Conservation (phyloP, 1,284 basidiomycete species). For the Ganoderma lucidum region DNA sequence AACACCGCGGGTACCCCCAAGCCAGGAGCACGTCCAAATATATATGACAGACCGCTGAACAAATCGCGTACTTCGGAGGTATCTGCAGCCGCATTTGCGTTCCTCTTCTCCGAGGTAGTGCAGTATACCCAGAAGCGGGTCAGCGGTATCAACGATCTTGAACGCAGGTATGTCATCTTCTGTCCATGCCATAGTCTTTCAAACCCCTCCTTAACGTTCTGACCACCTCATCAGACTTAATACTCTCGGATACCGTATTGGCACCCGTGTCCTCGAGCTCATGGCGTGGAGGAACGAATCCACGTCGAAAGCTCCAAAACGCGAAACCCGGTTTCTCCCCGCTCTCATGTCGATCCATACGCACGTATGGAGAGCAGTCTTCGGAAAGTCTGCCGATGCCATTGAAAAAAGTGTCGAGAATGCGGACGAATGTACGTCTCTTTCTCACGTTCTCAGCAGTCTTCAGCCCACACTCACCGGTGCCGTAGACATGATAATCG, state of each 20-base stretch:
- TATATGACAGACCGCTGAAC: slow-evolving; percentile 88
- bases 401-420: slow-evolving; percentile 97
- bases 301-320: slow-evolving; percentile 81
- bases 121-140: slow-evolving; percentile 97
- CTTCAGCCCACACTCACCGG: neutral
- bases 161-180: slow-evolving; percentile 56
- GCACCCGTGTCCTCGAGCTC: slow-evolving; percentile 82
- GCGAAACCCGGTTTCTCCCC: slow-evolving; percentile 88
- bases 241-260: slow-evolving; percentile 90
- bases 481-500: slow-evolving; percentile 94
- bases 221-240: slow-evolving; percentile 66
- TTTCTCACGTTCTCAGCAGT: slow-evolving; percentile 2
- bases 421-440: slow-evolving; percentile 87
- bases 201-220: neutral
- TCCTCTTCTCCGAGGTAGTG: slow-evolving; percentile 91
- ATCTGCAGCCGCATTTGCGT: slow-evolving; percentile 83
- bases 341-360: slow-evolving; percentile 93
- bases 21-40: slow-evolving; percentile 63
- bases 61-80: slow-evolving; percentile 86
- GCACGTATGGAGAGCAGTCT: slow-evolving; percentile 93
- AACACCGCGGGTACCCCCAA: slow-evolving; percentile 51
- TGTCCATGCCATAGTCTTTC: neutral
- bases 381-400: slow-evolving; percentile 92
- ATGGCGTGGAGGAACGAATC: slow-evolving; percentile 78
- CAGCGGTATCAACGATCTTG: slow-evolving; percentile 93